A percentile compares a stretch with the other conserved stretches of the same genome.
Evolutionary conservation across 495 filamentous ascomycete genomes (phyloP).

Genomic region (Lophium mytilinum): DNA sequence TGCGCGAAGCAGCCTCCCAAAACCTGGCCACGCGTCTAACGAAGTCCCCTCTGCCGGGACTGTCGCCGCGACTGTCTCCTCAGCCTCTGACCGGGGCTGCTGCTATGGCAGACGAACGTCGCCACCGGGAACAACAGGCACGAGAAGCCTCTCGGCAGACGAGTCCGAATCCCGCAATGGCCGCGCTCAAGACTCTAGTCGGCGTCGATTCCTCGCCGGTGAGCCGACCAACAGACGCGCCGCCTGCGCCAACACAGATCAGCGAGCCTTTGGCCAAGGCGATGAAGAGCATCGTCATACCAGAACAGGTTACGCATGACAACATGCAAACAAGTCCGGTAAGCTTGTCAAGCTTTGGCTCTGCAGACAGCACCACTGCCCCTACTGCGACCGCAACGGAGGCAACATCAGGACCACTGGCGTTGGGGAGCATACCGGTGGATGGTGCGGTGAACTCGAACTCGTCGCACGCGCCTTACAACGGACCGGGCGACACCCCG

Average conservation of each 20-base stretch:
- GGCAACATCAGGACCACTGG: conserved; percentile 24
- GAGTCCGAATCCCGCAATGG: conserved; percentile 45
- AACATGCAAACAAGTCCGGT: conserved; percentile 37
- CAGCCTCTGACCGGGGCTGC: conserved; percentile 47
- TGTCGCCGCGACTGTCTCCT: conserved; percentile 42
- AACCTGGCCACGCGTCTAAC: conserved; percentile 24
- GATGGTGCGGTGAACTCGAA: conserved; percentile 6
- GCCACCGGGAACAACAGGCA: conserved; percentile 42
- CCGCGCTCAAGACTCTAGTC: conserved; percentile 47
- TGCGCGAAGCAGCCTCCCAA: too few species aligned
- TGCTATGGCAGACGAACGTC: conserved; percentile 47
- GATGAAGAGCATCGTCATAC: conserved; percentile 35
- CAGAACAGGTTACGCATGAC: conserved; percentile 29
- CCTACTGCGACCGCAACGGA: conserved; percentile 41
- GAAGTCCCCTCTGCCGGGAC: conserved; percentile 44
- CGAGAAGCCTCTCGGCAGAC: conserved; percentile 36
- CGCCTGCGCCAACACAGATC: conserved; percentile 31
- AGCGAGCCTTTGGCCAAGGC: conserved; percentile 36
- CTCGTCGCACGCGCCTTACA: not conserved
- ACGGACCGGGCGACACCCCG: conserved; percentile 23
- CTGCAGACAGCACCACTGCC: conserved; percentile 31
- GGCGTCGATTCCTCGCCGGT: conserved; percentile 42
- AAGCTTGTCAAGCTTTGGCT: conserved; percentile 38
- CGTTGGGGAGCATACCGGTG: conserved; percentile 17
- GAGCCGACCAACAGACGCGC: conserved; percentile 44